Conservation (phyloP, 164 flowering plant genomes). For the Macadamia tetraphylla region DNA sequence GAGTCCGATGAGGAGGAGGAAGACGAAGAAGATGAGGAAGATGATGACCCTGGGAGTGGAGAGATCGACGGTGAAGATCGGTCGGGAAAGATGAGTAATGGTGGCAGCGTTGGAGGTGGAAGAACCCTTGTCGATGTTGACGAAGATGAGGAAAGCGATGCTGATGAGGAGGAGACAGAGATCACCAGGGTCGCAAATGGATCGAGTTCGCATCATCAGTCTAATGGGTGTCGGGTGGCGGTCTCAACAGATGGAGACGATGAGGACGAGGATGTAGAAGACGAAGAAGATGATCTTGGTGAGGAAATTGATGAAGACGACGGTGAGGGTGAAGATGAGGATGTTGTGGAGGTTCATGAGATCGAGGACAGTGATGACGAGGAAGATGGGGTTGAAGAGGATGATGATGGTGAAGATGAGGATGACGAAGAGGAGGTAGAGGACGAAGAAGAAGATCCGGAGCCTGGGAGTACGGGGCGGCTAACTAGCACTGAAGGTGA, state of each 20-base stretch:
- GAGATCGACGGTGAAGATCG: conserved; percentile 80
- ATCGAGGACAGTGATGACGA: conserved; percentile 59
- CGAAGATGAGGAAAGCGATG: conserved; percentile 87
- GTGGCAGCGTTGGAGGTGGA: conserved; percentile 35
- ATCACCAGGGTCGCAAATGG: conserved; percentile 29
- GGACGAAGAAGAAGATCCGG: conserved; percentile 50
- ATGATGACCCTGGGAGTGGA: conserved; percentile 90
- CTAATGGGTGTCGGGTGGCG: conserved; percentile 54
- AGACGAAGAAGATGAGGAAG: conserved; percentile 55
- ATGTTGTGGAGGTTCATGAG: conserved; percentile 58
- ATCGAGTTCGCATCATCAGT: conserved; percentile 12
- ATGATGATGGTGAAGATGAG: conserved; percentile 44
- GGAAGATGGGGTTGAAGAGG: conserved; percentile 39
- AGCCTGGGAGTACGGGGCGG: conserved; percentile 45
- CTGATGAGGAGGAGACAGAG: conserved; percentile 80
- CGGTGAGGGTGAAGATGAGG: conserved; percentile 60
- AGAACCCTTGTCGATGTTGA: conserved; percentile 62
- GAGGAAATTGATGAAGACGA: conserved; percentile 69
- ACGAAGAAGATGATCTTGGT: conserved; percentile 52
- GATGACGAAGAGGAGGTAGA: conserved; percentile 73
- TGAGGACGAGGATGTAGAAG: conserved; percentile 40
- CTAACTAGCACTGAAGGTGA: conserved; percentile 67
- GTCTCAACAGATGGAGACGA: conserved; percentile 20
- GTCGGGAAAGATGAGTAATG: conserved; percentile 37
- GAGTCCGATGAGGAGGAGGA: conserved; percentile 94